Percentiles rank a stretch among this genome's conserved stretches.
Evolutionary conservation across 1,284 basidiomycete species (phyloP).

Genomic region (Ustilago curta): DNA sequence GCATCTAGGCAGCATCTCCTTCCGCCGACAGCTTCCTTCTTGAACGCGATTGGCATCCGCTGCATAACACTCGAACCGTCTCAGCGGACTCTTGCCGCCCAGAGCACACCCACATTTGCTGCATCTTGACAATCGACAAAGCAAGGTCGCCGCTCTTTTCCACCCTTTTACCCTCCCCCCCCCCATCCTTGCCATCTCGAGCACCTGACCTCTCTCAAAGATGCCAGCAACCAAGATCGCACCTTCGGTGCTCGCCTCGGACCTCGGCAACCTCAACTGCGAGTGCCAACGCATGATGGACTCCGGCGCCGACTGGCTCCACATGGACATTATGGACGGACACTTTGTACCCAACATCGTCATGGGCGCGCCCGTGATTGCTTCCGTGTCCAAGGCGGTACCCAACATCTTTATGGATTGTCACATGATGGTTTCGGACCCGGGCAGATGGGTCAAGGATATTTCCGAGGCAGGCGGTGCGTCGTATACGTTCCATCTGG

Average conservation of each 20-base stretch:
- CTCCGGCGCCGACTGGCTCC: slow-evolving; percentile 68
- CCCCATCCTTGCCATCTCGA: neutral
- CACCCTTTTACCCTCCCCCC: too few species aligned
- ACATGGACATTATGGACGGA: slow-evolving; percentile 72
- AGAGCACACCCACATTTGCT: too few species aligned
- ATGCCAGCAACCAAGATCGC: slow-evolving; percentile 67
- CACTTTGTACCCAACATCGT: slow-evolving; percentile 92
- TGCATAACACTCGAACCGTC: too few species aligned
- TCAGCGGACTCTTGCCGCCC: too few species aligned
- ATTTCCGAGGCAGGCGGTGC: slow-evolving; percentile 94
- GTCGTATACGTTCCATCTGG: slow-evolving; percentile 96
- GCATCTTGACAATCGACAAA: too few species aligned
- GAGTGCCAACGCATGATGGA: slow-evolving; percentile 68
- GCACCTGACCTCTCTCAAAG: neutral
- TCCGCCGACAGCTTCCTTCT: too few species aligned
- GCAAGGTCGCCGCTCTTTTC: too few species aligned
- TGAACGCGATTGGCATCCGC: too few species aligned
- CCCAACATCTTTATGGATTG: slow-evolving; percentile 99
- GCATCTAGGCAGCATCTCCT: too few species aligned
- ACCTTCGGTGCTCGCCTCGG: slow-evolving; percentile 67
- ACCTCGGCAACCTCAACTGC: slow-evolving; percentile 66
- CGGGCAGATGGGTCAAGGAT: slow-evolving; percentile 95
- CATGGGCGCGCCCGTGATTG: slow-evolving; percentile 86
- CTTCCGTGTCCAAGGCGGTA: slow-evolving; percentile 86
- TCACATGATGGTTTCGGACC: slow-evolving; percentile 99